Base-by-base conservation (phyloP, 768 basidiomycete species). In the Lactarius pseudohatsudake region DNA sequence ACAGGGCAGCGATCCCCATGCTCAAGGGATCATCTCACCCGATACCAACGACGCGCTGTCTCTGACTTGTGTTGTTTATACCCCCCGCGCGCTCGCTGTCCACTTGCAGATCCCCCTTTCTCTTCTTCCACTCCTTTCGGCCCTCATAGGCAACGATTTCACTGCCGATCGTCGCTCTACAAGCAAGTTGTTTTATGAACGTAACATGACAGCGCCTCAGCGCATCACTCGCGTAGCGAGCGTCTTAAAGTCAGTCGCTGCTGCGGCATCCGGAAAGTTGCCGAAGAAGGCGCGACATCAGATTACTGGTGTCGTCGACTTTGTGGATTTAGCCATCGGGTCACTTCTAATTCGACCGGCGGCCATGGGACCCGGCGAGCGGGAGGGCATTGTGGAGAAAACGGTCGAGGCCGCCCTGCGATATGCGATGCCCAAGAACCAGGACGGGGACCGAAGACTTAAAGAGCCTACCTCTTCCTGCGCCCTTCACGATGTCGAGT, bases 61-160 rank as follows among this genome's bases (percentile, higher is more conserved):
- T 9, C 75, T 93, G 61, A 82, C 84, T 0, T 81, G 85, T 61
- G 78, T 81, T 8, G 80, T 84, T 10, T 94, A 90, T 72, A 83
- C 79, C 43, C 91, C 92, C 0, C 73, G 80, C 3, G 71, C 75
- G 0, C 81, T 94, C 40, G 89, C 92, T 10, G 73, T 80, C 0
- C 86, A 89, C 71, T 76, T 94, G 2, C 81, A 85, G 57, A 77
- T 94, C 15, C 89, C 92, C 0, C 78, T 84, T 8, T 83, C 88
- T 0, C 81, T 94, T 45, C 84, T 94, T 36, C 92, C 92, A 1
- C 81, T 94, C 7, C 78, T 94, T 3, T 90, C 86, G 22, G 89
- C 92, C 11, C 77, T 94, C 20, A 84, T 92, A 4, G 92, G 92
- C 58, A 93, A 93, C 71, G 92, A 94, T 74, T 94, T 85, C 72